Percentiles rank a stretch among this genome's conserved stretches.
Conservation (phyloP, 768 basidiomycete genomes). For the Glaciozyma martinii region DNA sequence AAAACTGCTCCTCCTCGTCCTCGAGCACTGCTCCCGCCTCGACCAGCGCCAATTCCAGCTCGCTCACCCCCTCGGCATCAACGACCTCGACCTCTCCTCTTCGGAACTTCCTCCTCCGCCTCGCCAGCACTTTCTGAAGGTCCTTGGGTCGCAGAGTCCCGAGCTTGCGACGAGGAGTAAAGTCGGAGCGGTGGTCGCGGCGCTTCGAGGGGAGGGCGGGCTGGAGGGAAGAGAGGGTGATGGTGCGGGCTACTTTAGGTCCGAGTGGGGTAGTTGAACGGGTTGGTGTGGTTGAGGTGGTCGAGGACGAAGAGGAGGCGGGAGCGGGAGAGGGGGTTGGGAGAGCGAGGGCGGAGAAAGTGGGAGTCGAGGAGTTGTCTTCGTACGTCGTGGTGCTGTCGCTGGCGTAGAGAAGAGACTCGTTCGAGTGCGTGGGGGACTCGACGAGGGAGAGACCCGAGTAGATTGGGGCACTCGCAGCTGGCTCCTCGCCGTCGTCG, state of each 20-base stretch:
- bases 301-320: no score
- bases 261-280: not conserved
- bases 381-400: not conserved
- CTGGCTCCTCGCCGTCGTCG: no score
- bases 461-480: not conserved
- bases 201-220: not conserved
- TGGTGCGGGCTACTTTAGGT: no score
- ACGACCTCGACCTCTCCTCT: not conserved
- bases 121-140: not conserved
- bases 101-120: not conserved
- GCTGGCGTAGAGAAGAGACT: not conserved
- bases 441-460: not conserved
- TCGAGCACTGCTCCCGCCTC: not conserved
- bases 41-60: not conserved
- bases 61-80: slow-evolving; percentile 4
- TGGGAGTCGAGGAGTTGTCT: not conserved
- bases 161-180: not conserved
- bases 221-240: slow-evolving; percentile 6
- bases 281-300: not conserved
- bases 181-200: slow-evolving; percentile 1
- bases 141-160: not conserved
- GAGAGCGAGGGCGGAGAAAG: not conserved
- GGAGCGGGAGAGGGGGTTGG: not conserved
- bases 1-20: slow-evolving; percentile 14
- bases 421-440: not conserved